Percentiles rank a stretch among this genome's conserved stretches.
Evolutionary conservation across 768 basidiomycete species (phyloP).

Genomic region (Hypsizygus marmoreus): DNA sequence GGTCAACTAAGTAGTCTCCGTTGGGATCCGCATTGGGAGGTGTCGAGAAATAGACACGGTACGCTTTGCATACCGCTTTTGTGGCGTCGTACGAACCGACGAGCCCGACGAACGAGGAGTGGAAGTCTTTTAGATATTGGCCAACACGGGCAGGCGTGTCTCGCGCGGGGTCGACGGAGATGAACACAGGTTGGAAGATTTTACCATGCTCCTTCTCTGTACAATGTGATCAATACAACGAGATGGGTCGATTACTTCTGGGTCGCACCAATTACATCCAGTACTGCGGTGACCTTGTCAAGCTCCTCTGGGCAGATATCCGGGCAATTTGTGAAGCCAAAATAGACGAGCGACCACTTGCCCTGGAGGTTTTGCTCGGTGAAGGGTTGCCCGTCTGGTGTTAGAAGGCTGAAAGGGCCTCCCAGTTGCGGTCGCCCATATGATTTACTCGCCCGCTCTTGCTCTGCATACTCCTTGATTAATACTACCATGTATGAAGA

Average conservation of each 20-base stretch:
- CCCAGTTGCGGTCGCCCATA: constrained; percentile 89
- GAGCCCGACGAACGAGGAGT: constrained; percentile 86
- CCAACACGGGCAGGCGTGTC: constrained; percentile 67
- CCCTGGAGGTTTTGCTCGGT: constrained; percentile 84
- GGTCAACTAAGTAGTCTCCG: constrained; percentile 97
- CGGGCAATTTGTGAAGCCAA: constrained; percentile 99
- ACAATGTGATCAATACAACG: not conserved
- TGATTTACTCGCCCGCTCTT: constrained; percentile 70
- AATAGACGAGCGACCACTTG: constrained; percentile 91
- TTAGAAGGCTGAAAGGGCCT: constrained; percentile 81
- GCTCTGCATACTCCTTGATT: constrained; percentile 45
- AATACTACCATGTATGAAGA: constrained; percentile 1
- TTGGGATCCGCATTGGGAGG: constrained; percentile 82
- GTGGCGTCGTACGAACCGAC: constrained; percentile 81
- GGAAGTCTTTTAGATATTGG: constrained; percentile 81
- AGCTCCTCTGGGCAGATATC: constrained; percentile 98
- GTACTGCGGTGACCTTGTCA: constrained; percentile 86
- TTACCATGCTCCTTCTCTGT: constrained; percentile 70
- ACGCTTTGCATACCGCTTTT: constrained; percentile 90
- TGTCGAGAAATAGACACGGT: constrained; percentile 98
- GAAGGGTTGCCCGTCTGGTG: constrained; percentile 68
- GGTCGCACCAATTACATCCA: constrained; percentile 71
- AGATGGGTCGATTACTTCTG: not conserved
- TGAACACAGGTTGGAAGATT: constrained; percentile 87
- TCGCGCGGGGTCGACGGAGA: constrained; percentile 95